These are phyloP conservation scores for Gnomoniopsis smithogilvyi DNA, from an alignment of 2,329 filamentous ascomycete species.

Conservation along the genomic window DNA sequence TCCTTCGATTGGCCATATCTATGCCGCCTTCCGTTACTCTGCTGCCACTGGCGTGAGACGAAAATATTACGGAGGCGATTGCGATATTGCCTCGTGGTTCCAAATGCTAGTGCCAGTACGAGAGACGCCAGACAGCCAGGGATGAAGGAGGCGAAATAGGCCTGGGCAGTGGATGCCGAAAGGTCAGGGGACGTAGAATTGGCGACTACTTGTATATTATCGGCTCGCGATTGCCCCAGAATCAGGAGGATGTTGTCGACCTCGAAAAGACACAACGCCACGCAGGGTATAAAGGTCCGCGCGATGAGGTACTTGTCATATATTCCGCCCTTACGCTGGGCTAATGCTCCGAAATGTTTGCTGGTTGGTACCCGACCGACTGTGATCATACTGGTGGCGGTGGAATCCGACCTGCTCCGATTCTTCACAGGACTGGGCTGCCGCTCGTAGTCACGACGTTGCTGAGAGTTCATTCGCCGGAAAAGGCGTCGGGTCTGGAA, in stretches of 20 bases:
- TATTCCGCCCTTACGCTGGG: slow-evolving; percentile 12
- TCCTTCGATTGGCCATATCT: slow-evolving; percentile 1
- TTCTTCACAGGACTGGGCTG: not conserved
- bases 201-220: not conserved
- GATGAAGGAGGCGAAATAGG: slow-evolving; percentile 5
- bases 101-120: slow-evolving; percentile 13
- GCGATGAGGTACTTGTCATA: slow-evolving; percentile 16
- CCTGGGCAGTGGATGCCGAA: not conserved
- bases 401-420: not conserved
- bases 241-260: slow-evolving; percentile 8
- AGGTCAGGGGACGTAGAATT: slow-evolving; percentile 6
- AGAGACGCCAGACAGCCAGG: slow-evolving; percentile 15
- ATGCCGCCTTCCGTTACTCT: not conserved
- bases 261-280: slow-evolving; percentile 7
- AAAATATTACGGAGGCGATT: slow-evolving; percentile 7
- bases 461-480: slow-evolving; percentile 8
- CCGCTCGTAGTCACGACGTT: not conserved
- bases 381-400: not conserved
- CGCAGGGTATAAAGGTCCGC: slow-evolving; percentile 5
- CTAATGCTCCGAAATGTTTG: slow-evolving; percentile 10
- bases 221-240: not conserved
- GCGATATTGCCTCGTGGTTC: slow-evolving; percentile 11
- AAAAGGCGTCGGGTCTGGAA: slow-evolving; percentile 12
- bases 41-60: slow-evolving; percentile 5
- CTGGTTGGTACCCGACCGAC: not conserved